Conservation (phyloP, 805 yeast species). For the Diddensiella caesifluorescens region DNA sequence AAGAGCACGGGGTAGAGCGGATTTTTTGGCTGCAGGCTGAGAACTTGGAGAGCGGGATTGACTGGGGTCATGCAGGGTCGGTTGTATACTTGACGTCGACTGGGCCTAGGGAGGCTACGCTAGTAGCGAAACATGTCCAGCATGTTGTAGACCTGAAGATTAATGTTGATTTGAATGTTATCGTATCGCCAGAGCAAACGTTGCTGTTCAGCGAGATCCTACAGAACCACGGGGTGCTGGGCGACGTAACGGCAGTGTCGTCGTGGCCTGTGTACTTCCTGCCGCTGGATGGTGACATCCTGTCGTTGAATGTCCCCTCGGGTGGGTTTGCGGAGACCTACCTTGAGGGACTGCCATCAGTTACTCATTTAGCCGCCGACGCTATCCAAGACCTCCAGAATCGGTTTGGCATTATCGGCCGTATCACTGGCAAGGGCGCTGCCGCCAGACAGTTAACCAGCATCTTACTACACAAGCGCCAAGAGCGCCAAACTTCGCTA, state of each 20-base stretch:
- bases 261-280: constrained; percentile 44
- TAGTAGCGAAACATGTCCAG: constrained; percentile 13
- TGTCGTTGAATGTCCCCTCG: constrained; percentile 38
- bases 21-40: constrained; percentile 42
- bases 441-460: constrained; percentile 46
- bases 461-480: constrained; percentile 31
- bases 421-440: constrained; percentile 56
- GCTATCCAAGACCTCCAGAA: constrained; percentile 44
- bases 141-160: constrained; percentile 1
- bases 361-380: constrained; percentile 45
- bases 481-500: constrained; percentile 29
- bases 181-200: constrained; percentile 27
- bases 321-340: constrained; percentile 41
- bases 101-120: constrained; percentile 20
- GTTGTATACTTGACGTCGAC: constrained; percentile 26
- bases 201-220: constrained; percentile 27
- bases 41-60: constrained; percentile 12
- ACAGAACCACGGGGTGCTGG: constrained; percentile 35
- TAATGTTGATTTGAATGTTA: constrained; percentile 23
- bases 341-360: constrained; percentile 40
- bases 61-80: constrained; percentile 6
- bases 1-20: constrained; percentile 45
- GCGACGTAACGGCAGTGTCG: constrained; percentile 36
- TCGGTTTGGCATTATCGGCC: constrained; percentile 43
- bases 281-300: constrained; percentile 38